Evolutionary conservation across 306 rosid genomes (phyloP).

Genomic region (Canavalia ensiformis): DNA sequence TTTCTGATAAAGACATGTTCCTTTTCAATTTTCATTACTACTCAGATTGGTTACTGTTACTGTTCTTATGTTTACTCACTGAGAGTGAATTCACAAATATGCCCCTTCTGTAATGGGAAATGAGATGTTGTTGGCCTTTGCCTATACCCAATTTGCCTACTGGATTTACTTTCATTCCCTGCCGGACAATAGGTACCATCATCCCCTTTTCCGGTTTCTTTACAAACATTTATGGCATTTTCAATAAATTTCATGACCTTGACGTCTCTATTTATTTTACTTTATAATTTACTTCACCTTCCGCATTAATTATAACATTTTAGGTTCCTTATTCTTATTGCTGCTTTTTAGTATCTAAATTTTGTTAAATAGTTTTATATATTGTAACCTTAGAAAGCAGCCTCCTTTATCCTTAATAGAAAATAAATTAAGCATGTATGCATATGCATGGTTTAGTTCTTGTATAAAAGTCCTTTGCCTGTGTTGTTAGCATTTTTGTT

Average conservation of each 20-base stretch:
- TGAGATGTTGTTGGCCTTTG: conserved; percentile 11
- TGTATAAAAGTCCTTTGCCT: not conserved
- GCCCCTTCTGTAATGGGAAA: not conserved
- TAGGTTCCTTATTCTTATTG: conserved; percentile 1
- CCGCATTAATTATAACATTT: not conserved
- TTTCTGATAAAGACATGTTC: conserved; percentile 49
- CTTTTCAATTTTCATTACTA: conserved; percentile 45
- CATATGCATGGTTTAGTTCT: not conserved
- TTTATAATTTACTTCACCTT: not conserved
- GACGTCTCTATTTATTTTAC: not conserved
- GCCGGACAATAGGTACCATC: conserved; percentile 7
- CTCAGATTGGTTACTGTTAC: conserved; percentile 8
- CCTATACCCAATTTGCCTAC: conserved; percentile 31
- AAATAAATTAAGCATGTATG: not conserved
- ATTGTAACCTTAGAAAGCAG: not conserved
- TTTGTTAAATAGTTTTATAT: not conserved
- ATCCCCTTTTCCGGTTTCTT: not conserved
- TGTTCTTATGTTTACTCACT: conserved; percentile 6
- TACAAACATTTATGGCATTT: conserved; percentile 12
- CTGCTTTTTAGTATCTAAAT: not conserved
- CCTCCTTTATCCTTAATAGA: not conserved
- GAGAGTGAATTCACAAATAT: not conserved
- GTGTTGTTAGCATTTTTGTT: not conserved
- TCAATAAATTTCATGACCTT: not conserved
- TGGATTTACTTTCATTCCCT: conserved; percentile 14